A percentile compares a stretch with the other conserved stretches of the same genome.
phyloP scores from a whole-genome alignment of 352 stramenopile genomes.

The Pythium rhizo-oryzae region DNA sequence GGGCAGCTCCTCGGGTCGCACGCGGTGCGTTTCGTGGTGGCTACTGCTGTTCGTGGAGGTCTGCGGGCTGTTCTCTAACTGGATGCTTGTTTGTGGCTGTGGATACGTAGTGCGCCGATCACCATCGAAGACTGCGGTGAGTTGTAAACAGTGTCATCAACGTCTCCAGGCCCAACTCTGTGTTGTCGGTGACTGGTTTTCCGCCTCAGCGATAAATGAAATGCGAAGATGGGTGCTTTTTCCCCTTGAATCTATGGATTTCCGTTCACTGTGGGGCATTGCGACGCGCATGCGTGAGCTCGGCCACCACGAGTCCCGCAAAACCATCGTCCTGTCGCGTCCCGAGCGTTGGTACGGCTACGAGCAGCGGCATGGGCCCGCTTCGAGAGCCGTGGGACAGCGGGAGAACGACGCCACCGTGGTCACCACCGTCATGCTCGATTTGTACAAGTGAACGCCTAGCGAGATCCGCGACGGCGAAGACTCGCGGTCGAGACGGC shows the following conservation, averaged over 20 bases:
- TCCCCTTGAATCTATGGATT: background rate
- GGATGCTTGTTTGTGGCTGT: conserved; percentile 6
- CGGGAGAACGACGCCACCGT: background rate
- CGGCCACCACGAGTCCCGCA: conserved; percentile 2
- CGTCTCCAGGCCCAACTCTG: no score
- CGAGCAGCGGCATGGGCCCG: background rate
- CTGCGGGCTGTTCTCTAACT: background rate
- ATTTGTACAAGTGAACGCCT: conserved; percentile 1
- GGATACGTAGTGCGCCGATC: conserved; percentile 50
- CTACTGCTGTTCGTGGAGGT: background rate
- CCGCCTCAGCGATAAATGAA: background rate
- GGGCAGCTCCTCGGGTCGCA: conserved; percentile 92
- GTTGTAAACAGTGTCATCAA: conserved; percentile 48
- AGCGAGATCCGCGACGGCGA: conserved; percentile 1
- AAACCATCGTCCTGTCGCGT: background rate
- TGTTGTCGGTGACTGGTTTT: conserved; percentile 18
- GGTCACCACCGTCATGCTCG: background rate
- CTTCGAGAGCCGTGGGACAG: background rate
- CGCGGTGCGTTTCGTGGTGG: conserved; percentile 52
- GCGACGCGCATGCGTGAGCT: background rate
- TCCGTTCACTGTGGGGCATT: background rate
- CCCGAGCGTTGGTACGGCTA: background rate
- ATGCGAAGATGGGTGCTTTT: background rate
- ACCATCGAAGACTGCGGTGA: conserved; percentile 98
- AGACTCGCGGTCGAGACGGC: background rate